Evolutionary conservation across 2,329 filamentous ascomycete genomes (phyloP).

Genomic region (Apiospora malaysiana): DNA sequence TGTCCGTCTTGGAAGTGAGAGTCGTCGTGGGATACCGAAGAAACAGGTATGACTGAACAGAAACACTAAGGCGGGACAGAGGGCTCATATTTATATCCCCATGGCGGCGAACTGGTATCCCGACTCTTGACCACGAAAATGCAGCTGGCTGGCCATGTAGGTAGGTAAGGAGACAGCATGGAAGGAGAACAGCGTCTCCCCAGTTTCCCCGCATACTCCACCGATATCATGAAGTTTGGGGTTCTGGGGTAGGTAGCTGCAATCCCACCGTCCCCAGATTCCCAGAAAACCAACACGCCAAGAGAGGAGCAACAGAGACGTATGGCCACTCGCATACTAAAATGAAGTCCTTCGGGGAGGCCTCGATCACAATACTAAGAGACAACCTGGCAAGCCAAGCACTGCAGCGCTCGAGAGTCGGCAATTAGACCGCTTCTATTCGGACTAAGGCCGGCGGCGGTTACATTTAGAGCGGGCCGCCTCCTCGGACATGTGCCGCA

Average conservation of each 20-base stretch:
- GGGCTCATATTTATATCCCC: neutral
- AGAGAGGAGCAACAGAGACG: neutral
- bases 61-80: neutral
- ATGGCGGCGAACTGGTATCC: neutral
- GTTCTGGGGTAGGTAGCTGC: neutral
- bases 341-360: neutral
- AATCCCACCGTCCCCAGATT: neutral
- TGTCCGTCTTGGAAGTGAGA: neutral
- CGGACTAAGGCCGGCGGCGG: neutral
- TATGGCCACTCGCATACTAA: neutral
- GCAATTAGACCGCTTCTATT: neutral
- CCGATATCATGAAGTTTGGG: neutral
- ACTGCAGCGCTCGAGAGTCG: neutral
- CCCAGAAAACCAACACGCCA: neutral
- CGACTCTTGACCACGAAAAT: neutral
- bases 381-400: neutral
- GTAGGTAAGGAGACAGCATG: neutral
- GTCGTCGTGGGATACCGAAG: neutral
- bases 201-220: conserved; percentile 12
- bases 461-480: neutral
- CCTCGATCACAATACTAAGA: neutral
- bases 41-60: neutral
- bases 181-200: neutral
- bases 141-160: neutral
- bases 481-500: neutral